These are phyloP conservation scores for Sparassis latifolia DNA, from an alignment of 1,284 basidiomycete genomes.

Conservation along the genomic window DNA sequence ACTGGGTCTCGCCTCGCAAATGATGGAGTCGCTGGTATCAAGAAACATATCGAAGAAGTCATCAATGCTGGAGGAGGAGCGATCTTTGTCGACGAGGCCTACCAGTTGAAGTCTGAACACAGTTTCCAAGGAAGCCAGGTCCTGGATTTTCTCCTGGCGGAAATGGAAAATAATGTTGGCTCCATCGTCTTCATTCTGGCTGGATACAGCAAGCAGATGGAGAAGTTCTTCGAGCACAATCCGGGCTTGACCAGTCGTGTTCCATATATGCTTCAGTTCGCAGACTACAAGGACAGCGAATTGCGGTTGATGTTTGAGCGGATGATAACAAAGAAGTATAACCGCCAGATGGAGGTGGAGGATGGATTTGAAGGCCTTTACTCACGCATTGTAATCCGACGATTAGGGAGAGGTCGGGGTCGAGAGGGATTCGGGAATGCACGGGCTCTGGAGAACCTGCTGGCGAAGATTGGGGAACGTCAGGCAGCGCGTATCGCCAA, in stretches of 20 bases:
- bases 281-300: conserved; percentile 53
- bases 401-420: conserved; percentile 50
- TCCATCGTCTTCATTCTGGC: conserved; percentile 64
- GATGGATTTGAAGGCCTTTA: conserved; percentile 50
- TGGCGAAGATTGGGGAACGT: conserved; percentile 38
- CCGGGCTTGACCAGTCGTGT: conserved; percentile 60
- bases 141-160: conserved; percentile 59
- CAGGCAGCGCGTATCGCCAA: conserved; percentile 43
- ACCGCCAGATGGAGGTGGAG: conserved; percentile 47
- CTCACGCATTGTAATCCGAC: conserved; percentile 44
- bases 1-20: conserved; percentile 53
- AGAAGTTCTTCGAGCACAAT: conserved; percentile 69
- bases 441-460: conserved; percentile 46
- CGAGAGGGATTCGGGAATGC: conserved; percentile 59
- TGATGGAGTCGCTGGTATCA: conserved; percentile 45
- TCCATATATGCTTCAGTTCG: conserved; percentile 51
- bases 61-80: conserved; percentile 50
- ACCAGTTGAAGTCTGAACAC: conserved; percentile 47
- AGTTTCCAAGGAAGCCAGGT: conserved; percentile 45
- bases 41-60: conserved; percentile 43
- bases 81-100: conserved; percentile 65
- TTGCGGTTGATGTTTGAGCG: conserved; percentile 46
- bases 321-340: conserved; percentile 38
- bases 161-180: conserved; percentile 66
- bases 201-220: conserved; percentile 65